Conservation (phyloP, 169 alveolate species). For the Eimeria falciformis region DNA sequence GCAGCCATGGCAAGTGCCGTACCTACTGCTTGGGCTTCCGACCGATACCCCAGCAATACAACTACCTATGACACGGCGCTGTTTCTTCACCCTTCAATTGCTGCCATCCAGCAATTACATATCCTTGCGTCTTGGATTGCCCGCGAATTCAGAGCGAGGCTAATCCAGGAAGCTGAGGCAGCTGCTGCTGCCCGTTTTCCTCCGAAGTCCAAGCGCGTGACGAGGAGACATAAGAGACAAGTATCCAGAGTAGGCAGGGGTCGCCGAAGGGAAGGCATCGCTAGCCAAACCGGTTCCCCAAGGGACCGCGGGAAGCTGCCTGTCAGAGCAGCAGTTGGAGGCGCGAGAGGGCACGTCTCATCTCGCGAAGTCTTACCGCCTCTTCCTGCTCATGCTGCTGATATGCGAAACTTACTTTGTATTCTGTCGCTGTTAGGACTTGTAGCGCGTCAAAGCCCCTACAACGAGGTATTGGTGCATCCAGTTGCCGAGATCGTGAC, state of each 20-base stretch:
- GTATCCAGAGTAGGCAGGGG: background rate
- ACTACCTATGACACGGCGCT: constrained; percentile 29
- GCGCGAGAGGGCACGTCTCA: background rate
- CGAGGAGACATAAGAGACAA: background rate
- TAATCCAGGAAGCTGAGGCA: background rate
- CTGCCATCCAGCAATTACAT: constrained; percentile 32
- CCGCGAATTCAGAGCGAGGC: constrained; percentile 30
- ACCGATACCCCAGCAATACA: background rate
- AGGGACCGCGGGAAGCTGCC: background rate
- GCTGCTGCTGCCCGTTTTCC: constrained; percentile 1
- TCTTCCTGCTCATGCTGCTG: no score
- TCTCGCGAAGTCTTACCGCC: background rate
- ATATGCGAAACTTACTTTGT: background rate
- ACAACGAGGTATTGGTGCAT: background rate
- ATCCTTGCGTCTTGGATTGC: constrained; percentile 54
- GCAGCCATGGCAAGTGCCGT: background rate
- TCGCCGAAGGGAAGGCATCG: background rate
- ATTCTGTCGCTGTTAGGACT: background rate
- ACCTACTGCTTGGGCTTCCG: background rate
- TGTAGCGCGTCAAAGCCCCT: background rate
- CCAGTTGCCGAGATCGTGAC: background rate
- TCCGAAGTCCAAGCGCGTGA: background rate
- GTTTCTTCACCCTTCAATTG: constrained; percentile 29
- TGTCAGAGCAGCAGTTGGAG: background rate
- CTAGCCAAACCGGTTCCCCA: background rate